These are phyloP conservation scores for Suillus weaverae DNA, from an alignment of 768 basidiomycete species.

Conservation along the genomic window DNA sequence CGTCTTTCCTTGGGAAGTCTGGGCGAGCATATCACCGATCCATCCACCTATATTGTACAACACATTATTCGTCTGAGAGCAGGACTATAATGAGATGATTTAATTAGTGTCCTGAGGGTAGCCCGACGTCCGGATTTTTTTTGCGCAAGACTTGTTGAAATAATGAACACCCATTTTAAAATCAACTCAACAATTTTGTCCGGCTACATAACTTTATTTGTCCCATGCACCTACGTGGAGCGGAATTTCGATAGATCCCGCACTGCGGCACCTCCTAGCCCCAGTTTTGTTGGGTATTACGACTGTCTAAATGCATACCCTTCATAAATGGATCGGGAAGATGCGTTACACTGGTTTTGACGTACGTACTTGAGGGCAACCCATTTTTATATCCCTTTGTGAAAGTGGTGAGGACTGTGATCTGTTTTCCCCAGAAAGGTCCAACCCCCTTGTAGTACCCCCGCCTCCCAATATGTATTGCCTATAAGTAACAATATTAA, in stretches of 20 bases:
- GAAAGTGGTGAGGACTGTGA: background rate
- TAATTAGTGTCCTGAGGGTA: background rate
- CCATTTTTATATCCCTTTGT: background rate
- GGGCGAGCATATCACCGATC: background rate
- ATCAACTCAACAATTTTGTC: background rate
- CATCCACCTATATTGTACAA: slow-evolving; percentile 6
- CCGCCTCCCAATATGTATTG: background rate
- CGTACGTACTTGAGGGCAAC: background rate
- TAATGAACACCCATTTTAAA: background rate
- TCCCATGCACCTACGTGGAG: too few relatives aligned
- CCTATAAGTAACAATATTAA: background rate
- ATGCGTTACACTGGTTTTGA: background rate
- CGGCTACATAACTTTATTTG: background rate
- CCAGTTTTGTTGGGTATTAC: background rate
- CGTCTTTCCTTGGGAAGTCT: background rate
- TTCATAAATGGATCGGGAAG: background rate
- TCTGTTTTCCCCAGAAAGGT: background rate
- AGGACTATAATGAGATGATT: background rate
- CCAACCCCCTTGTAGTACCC: background rate
- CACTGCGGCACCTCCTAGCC: background rate
- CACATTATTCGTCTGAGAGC: background rate
- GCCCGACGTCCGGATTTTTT: background rate
- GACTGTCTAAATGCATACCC: background rate
- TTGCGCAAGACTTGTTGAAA: background rate
- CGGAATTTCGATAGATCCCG: background rate